These are phyloP conservation scores for Magnusiomyces sp. DNA, from an alignment of 1,139 yeast genomes.

Conservation along the genomic window DNA sequence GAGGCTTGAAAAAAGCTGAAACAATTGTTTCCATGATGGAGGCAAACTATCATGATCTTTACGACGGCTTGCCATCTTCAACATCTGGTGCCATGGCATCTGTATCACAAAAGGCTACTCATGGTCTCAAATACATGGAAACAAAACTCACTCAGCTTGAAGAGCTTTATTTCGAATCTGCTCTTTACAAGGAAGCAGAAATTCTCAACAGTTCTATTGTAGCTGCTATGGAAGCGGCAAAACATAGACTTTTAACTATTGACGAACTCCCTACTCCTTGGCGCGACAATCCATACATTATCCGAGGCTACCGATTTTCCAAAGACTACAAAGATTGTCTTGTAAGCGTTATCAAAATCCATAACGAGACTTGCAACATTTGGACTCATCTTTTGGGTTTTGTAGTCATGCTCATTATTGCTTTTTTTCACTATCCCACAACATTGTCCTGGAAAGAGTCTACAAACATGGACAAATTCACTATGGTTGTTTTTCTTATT, in stretches of 20 bases:
- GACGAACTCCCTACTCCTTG: constrained; percentile 87
- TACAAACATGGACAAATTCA: constrained; percentile 41
- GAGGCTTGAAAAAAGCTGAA: constrained; percentile 29
- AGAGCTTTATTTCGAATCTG: constrained; percentile 15
- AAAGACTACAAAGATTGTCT: constrained; percentile 53
- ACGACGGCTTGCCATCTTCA: no score
- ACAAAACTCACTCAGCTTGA: constrained; percentile 28
- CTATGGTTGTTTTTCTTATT: constrained; percentile 54
- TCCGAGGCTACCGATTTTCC: constrained; percentile 79
- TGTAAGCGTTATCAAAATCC: constrained; percentile 51
- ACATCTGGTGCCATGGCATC: constrained; percentile 4
- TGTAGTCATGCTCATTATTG: constrained; percentile 46
- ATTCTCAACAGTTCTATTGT: constrained; percentile 22
- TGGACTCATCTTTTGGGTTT: constrained; percentile 88
- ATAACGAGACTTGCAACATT: constrained; percentile 86
- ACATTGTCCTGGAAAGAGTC: constrained; percentile 35
- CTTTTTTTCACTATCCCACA: constrained; percentile 54
- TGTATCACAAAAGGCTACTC: constrained; percentile 14
- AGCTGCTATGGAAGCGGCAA: constrained; percentile 39
- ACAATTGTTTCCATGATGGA: constrained; percentile 25
- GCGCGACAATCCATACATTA: constrained; percentile 85
- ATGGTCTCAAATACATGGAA: constrained; percentile 29
- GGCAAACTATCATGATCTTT: constrained; percentile 18
- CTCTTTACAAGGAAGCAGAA: constrained; percentile 10
- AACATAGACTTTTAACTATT: constrained; percentile 55